phyloP scores from a whole-genome alignment of 148 eudicot genomes.

The Amaranthus palmeri region DNA sequence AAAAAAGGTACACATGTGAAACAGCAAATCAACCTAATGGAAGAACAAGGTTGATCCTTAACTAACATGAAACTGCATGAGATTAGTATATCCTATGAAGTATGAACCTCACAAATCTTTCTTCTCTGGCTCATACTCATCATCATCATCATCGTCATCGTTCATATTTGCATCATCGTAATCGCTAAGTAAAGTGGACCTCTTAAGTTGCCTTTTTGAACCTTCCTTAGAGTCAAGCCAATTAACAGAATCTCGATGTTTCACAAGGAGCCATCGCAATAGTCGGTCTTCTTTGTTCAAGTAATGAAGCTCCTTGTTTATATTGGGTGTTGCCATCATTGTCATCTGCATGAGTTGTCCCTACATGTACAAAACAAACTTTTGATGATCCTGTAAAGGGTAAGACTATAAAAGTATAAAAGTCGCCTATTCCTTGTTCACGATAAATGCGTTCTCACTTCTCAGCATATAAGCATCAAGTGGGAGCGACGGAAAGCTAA shows the following conservation, averaged over 20 bases:
- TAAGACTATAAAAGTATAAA: neutral
- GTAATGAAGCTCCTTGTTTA: conserved; percentile 80
- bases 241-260: conserved; percentile 53
- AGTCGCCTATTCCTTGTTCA: too few relatives aligned
- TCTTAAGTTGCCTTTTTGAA: conserved; percentile 21
- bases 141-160: conserved; percentile 42
- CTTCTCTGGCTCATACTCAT: conserved; percentile 31
- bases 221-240: conserved; percentile 32
- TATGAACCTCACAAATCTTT: conserved; percentile 5
- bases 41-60: neutral
- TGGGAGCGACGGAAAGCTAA: too few relatives aligned
- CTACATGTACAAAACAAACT: conserved; percentile 27
- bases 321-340: conserved; percentile 88
- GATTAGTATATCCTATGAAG: neutral
- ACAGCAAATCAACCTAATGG: neutral
- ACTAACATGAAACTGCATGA: neutral
- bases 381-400: neutral
- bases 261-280: conserved; percentile 83
- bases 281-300: conserved; percentile 92
- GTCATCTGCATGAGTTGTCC: conserved; percentile 90
- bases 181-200: conserved; percentile 23
- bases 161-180: conserved; percentile 28
- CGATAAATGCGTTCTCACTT: too few relatives aligned
- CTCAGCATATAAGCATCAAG: too few relatives aligned
- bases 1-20: too few relatives aligned